Conservation (phyloP, 1,139 yeast species). For the Saccharomyces hybrid region DNA sequence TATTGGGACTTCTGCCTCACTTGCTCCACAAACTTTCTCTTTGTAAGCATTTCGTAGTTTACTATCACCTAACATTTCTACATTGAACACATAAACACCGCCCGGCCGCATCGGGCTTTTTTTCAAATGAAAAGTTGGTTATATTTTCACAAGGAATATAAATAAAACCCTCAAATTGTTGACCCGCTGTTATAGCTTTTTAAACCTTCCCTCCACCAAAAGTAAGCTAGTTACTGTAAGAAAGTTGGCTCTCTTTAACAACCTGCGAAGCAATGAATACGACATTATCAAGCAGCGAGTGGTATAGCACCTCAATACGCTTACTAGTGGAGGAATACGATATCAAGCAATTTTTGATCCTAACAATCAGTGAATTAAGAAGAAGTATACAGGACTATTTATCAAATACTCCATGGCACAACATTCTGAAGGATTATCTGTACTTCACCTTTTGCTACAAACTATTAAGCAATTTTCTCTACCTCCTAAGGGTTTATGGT, state of each 20-base stretch:
- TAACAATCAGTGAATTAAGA: background rate
- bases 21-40: background rate
- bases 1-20: background rate
- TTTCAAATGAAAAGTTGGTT: background rate
- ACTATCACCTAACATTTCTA: background rate
- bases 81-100: background rate
- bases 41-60: background rate
- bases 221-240: background rate
- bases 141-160: background rate
- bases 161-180: background rate
- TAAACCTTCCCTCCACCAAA: background rate
- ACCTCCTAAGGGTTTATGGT: constrained; percentile 37
- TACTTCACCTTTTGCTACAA: constrained; percentile 12
- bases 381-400: constrained; percentile 6
- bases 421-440: constrained; percentile 18
- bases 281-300: background rate
- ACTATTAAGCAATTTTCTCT: constrained; percentile 6
- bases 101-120: constrained; percentile 1
- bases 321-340: background rate
- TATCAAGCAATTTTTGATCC: background rate
- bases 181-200: background rate
- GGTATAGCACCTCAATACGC: background rate
- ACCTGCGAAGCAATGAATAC: background rate
- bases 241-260: background rate
- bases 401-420: constrained; percentile 14